Percentiles rank a stretch among this genome's conserved stretches.
These are phyloP conservation scores for Dovyalis caffra DNA, from an alignment of 345 rosid species.

Conservation along the genomic window DNA sequence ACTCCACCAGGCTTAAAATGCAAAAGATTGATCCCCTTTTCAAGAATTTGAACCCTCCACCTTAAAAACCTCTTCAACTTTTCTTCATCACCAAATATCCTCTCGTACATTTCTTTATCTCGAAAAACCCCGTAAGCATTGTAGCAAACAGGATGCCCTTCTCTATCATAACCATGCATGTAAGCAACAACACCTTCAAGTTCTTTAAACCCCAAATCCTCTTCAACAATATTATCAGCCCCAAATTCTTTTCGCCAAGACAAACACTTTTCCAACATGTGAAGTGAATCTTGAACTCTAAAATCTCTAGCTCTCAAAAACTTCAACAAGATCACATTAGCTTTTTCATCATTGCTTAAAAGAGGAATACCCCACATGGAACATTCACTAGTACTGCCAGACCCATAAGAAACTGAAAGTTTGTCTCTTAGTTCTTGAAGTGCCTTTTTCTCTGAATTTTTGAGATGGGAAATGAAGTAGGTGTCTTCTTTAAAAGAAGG, in stretches of 20 bases:
- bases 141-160: slow-evolving; percentile 93
- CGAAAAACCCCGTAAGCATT: slow-evolving; percentile 86
- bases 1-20: slow-evolving; percentile 95
- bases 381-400: slow-evolving; percentile 20
- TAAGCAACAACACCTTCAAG: slow-evolving; percentile 85
- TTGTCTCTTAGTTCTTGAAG: slow-evolving; percentile 67
- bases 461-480: slow-evolving; percentile 68
- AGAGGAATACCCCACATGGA: slow-evolving; percentile 86
- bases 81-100: slow-evolving; percentile 85
- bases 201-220: slow-evolving; percentile 84
- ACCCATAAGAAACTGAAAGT: slow-evolving; percentile 41
- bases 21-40: slow-evolving; percentile 70
- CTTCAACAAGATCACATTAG: slow-evolving; percentile 81
- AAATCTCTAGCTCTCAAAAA: slow-evolving; percentile 90
- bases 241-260: slow-evolving; percentile 77
- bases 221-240: slow-evolving; percentile 64
- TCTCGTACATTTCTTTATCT: slow-evolving; percentile 80
- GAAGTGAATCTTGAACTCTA: slow-evolving; percentile 54
- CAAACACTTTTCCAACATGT: slow-evolving; percentile 78
- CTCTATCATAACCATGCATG: slow-evolving; percentile 81
- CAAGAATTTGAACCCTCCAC: slow-evolving; percentile 95
- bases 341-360: slow-evolving; percentile 53
- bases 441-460: slow-evolving; percentile 69
- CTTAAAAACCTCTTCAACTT: slow-evolving; percentile 71
- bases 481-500: slow-evolving; percentile 83